These are phyloP conservation scores for Calonectria hawksworthii DNA, from an alignment of 2,329 filamentous ascomycete species.

Conservation along the genomic window DNA sequence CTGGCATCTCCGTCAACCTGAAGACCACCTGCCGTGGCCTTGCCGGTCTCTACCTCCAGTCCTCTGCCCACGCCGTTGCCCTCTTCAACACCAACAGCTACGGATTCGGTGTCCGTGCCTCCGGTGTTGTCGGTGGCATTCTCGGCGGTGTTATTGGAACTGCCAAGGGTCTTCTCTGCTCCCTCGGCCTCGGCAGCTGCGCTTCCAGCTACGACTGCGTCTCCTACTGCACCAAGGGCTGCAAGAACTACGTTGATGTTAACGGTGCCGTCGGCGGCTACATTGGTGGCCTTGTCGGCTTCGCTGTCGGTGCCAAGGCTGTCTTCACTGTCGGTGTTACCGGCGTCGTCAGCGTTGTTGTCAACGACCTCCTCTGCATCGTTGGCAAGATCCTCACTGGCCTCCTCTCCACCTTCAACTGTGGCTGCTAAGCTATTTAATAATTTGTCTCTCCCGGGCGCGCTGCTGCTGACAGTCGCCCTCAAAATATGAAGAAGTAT, in stretches of 20 bases:
- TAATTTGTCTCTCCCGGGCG: too few species aligned
- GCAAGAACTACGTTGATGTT: constrained; percentile 55
- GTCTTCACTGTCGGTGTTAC: constrained; percentile 48
- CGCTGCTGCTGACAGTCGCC: background rate
- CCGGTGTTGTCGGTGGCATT: constrained; percentile 46
- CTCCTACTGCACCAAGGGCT: constrained; percentile 54
- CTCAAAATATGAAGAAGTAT: background rate
- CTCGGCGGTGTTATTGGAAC: constrained; percentile 42
- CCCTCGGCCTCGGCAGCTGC: constrained; percentile 50
- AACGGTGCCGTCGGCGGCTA: constrained; percentile 46
- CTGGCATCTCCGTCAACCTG: constrained; percentile 47
- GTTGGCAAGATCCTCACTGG: constrained; percentile 41
- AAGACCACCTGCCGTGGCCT: constrained; percentile 51
- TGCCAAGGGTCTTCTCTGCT: constrained; percentile 45
- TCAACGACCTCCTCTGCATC: constrained; percentile 50
- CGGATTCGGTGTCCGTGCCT: constrained; percentile 46
- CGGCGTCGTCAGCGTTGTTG: constrained; percentile 51
- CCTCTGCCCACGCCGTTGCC: constrained; percentile 48
- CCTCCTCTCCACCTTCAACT: constrained; percentile 50
- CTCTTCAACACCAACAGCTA: constrained; percentile 55
- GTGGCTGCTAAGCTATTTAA: constrained; percentile 44
- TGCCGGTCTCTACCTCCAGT: constrained; percentile 50
- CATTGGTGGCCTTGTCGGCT: constrained; percentile 48
- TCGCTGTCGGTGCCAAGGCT: constrained; percentile 51
- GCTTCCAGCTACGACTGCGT: constrained; percentile 52